phyloP scores from a whole-genome alignment of 768 basidiomycete genomes.

The Crassisporium funariophilum region DNA sequence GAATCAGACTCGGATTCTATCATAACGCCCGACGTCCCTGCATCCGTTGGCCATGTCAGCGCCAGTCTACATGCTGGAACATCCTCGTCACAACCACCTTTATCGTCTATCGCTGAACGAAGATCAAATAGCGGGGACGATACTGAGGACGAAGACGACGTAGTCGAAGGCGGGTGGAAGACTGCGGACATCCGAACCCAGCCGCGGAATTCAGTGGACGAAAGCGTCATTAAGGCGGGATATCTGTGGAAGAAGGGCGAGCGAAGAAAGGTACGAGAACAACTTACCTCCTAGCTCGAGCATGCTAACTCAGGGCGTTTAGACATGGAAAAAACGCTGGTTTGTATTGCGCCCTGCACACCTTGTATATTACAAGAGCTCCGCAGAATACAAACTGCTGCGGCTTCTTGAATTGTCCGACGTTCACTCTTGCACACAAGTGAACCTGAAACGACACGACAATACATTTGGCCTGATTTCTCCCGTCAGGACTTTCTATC shows the following conservation, averaged over 20 bases:
- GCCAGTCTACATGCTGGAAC: constrained; percentile 30
- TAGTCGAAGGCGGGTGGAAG: constrained; percentile 67
- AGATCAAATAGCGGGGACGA: constrained; percentile 73
- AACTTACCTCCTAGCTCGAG: constrained; percentile 4
- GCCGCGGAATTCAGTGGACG: constrained; percentile 55
- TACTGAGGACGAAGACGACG: constrained; percentile 74
- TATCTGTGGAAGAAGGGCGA: constrained; percentile 99
- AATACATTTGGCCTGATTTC: constrained; percentile 94
- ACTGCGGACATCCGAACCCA: constrained; percentile 45
- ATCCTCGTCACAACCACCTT: constrained; percentile 49
- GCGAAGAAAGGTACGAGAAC: constrained; percentile 78
- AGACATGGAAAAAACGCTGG: constrained; percentile 99
- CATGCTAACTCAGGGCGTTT: neutral
- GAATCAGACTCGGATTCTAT: constrained; percentile 88
- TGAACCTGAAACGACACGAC: constrained; percentile 85
- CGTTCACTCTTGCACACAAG: constrained; percentile 86
- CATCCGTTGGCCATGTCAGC: constrained; percentile 37
- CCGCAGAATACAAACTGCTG: constrained; percentile 91
- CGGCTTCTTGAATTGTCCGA: constrained; percentile 85
- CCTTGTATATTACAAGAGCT: constrained; percentile 95
- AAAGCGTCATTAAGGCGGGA: constrained; percentile 83
- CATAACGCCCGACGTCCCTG: constrained; percentile 52
- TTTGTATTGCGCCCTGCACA: constrained; percentile 93
- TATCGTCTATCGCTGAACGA: constrained; percentile 80
- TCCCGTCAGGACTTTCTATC: constrained; percentile 86